Evolutionary conservation across 331 rosid genomes (phyloP).

Genomic region (Cydonia oblonga): DNA sequence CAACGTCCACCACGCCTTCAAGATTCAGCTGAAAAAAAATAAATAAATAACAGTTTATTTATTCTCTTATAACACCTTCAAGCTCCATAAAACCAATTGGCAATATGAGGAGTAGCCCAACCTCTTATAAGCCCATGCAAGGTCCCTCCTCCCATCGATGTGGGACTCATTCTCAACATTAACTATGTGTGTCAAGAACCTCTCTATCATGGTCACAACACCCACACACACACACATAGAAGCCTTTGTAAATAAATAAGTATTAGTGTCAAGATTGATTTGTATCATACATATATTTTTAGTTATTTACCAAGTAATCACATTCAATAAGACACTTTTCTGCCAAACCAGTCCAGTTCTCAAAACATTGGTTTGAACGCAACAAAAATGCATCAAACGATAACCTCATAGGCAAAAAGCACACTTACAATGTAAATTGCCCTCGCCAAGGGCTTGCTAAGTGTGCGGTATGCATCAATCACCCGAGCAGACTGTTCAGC

Average conservation of each 20-base stretch:
- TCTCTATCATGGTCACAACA: neutral
- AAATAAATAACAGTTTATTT: neutral
- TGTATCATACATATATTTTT: too few relatives aligned
- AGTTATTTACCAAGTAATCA: neutral
- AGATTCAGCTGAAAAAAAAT: constrained; percentile 51
- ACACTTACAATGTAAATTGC: constrained; percentile 65
- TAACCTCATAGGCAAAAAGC: neutral
- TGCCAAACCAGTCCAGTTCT: neutral
- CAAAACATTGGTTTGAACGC: neutral
- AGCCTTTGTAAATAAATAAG: neutral
- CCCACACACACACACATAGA: neutral
- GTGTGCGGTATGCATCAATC: constrained; percentile 73
- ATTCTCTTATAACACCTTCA: too few relatives aligned
- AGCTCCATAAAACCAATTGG: too few relatives aligned
- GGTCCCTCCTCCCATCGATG: too few relatives aligned
- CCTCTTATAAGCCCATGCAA: too few relatives aligned
- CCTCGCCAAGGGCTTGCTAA: constrained; percentile 66
- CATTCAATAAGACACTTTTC: neutral
- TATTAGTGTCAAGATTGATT: neutral
- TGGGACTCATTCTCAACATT: too few relatives aligned
- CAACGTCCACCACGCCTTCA: constrained; percentile 58
- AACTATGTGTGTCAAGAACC: neutral
- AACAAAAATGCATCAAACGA: neutral
- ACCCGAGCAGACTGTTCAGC: constrained; percentile 92
- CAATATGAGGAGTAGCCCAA: too few relatives aligned